Evolutionary conservation across 2,329 filamentous ascomycete species (phyloP).

Genomic region (Cryphonectria naterciae): DNA sequence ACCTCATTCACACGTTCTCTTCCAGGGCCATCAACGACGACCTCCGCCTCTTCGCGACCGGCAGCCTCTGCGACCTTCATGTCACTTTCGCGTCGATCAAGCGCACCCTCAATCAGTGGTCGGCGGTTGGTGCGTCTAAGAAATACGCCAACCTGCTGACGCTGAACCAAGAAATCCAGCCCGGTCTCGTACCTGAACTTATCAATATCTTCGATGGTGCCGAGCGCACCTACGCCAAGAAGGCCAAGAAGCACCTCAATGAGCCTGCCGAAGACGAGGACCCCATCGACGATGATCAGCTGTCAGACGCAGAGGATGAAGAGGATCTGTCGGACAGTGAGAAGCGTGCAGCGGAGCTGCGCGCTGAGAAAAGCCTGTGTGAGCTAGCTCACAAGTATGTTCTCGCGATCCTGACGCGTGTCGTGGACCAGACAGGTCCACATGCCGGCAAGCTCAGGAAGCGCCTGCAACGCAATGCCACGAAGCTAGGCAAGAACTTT

Average conservation of each 20-base stretch:
- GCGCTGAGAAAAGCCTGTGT: constrained; percentile 85
- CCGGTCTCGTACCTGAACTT: constrained; percentile 67
- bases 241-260: constrained; percentile 63
- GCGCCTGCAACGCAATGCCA: constrained; percentile 77
- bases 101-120: constrained; percentile 51
- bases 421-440: constrained; percentile 68
- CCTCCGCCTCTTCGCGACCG: constrained; percentile 74
- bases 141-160: constrained; percentile 59
- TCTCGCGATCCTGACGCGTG: constrained; percentile 73
- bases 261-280: constrained; percentile 74
- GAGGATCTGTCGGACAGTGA: constrained; percentile 60
- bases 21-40: constrained; percentile 74
- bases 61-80: constrained; percentile 80
- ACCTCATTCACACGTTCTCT: constrained; percentile 70
- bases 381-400: constrained; percentile 85
- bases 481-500: constrained; percentile 81
- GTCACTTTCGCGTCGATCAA: constrained; percentile 77
- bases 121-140: constrained; percentile 42
- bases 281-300: constrained; percentile 66
- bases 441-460: constrained; percentile 67
- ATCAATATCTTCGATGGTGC: constrained; percentile 76
- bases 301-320: constrained; percentile 61
- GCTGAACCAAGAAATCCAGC: constrained; percentile 71
- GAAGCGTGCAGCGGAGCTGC: constrained; percentile 66
- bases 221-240: constrained; percentile 79